Evolutionary conservation across 1,139 yeast genomes (phyloP), one percentile per base, ranked within the genome.

Genomic region (Lodderomyces margitis): DNA sequence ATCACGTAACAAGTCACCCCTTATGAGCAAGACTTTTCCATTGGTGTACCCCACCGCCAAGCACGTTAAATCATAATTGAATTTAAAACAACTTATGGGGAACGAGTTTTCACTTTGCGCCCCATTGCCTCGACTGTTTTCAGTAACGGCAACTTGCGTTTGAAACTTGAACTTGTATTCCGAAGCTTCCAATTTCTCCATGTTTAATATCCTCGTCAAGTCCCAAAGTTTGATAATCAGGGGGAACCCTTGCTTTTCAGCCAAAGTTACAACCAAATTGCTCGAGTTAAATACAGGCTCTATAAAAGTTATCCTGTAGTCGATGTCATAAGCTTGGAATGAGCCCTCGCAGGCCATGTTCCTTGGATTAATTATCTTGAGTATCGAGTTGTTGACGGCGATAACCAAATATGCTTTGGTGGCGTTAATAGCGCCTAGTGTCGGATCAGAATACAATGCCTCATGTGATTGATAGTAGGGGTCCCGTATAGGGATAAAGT

Each of bases 1-100:
- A 56, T 94, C 99, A 51, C 92, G 78, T 2, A 87, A 55, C 36
- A 94, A 64, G 59, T 92, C 98, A 5, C 98, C 99, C 47, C 98
- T 65, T 0, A 91, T 78, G 3, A 91, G 66, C 5, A 91, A 68
- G 2, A 91, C 92, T 21, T 81, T 75, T 6, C 99, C 99, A 59
- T 89, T 87, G 16, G 95, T 83, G 57, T 82, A 89, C 0, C 98
- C 98, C 28, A 89, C 66, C 0, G 87, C 95, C 4, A 88, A 59
- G 40, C 88, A 78, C 1, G 87, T 70, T 44, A 81, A 70, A 49
- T 83, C 86, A 3, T 59, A 53, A 27, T 80, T 75, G 43, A 78
- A 67, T 20, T 75, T 72, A 46, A 86, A 75, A 31, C 87, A 79
- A 9, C 95, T 81, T 37, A 87, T 65, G 0, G 96, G 96, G 50